phyloP scores from a whole-genome alignment of 306 rosid species.

The Pterocarpus santalinus region DNA sequence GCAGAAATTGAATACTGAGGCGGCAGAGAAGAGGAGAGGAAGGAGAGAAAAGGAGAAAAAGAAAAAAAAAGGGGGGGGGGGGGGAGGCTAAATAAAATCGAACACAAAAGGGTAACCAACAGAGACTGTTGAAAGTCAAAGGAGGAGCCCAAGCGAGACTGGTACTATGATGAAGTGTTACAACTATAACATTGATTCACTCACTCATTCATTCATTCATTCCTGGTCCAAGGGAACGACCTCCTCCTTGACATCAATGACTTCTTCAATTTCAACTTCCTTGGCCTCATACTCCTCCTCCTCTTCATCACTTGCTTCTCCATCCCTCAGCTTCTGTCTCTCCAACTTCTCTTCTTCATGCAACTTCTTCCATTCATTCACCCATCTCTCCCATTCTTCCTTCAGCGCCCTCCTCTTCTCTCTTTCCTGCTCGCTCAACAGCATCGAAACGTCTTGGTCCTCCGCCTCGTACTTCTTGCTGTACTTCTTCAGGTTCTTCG shows the following conservation, averaged over 20 bases:
- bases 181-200: not conserved
- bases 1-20: not conserved
- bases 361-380: slow-evolving; percentile 72
- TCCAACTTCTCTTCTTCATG: slow-evolving; percentile 62
- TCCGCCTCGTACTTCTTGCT: slow-evolving; percentile 94
- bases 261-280: slow-evolving; percentile 76
- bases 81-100: not conserved
- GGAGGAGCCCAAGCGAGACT: no score
- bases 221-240: slow-evolving; percentile 53
- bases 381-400: slow-evolving; percentile 93
- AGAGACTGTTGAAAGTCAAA: not conserved
- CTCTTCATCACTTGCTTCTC: slow-evolving; percentile 93
- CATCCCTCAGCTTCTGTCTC: slow-evolving; percentile 76
- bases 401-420: slow-evolving; percentile 77
- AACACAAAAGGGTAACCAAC: not conserved
- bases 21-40: not conserved
- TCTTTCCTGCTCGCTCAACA: slow-evolving; percentile 87
- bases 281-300: slow-evolving; percentile 90
- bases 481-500: slow-evolving; percentile 87
- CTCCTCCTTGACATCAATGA: slow-evolving; percentile 59
- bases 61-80: no score
- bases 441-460: slow-evolving; percentile 84
- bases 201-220: not conserved
- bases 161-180: not conserved
- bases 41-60: no score